Evolutionary conservation across 2,329 filamentous ascomycete species (phyloP), one percentile per base, ranked within the genome.

Genomic region (Lasiodiplodia theobromae): DNA sequence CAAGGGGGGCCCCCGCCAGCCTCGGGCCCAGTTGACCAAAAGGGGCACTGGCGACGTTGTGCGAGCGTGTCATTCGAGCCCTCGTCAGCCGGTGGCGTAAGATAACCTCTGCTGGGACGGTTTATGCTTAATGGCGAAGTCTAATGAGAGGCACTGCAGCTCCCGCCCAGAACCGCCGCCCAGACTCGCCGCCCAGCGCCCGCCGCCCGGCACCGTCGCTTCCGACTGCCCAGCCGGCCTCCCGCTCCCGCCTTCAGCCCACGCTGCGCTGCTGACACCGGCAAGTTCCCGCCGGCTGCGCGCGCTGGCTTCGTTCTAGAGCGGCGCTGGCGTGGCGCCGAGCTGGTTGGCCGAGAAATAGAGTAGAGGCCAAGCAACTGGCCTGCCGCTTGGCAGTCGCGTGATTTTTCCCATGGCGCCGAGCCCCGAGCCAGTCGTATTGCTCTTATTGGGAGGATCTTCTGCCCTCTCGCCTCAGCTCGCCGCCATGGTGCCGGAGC

Each of bases 21-120:
- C 60, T 21, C 28, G 60, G 60, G 60, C 47, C 44, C 47, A 12
- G 12, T 14, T 38, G n/a, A 47, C 60, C 60, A 12, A 64, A 64
- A 64, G 60, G 60, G 60, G 60, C 18, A 25, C 31, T 25, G 10
- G 23, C 28, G 60, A 64, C 60, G 60, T 64, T 64, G 60, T 64
- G 60, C 60, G 60, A 64, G 63, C 63, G 49, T 66, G 63, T 66
- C 63, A 66, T 66, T 56, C 63, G 63, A 66, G 54, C 51, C 23
- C 63, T 54, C 37, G 14, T 47, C 63, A 44, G 63, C 63, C 63
- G 51, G 63, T 66, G 63, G 63, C 63, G 63, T 52, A 66, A 66
- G 63, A 54, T 56, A 66, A 52, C 34, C 63, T 54, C 63, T 56
- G 51, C 63, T 56, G 51, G 51, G 63, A 34, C 18, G 34, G n/a